phyloP scores from a whole-genome alignment of 192 early-diverging fungal genomes.

The Oehlia diaphana region DNA sequence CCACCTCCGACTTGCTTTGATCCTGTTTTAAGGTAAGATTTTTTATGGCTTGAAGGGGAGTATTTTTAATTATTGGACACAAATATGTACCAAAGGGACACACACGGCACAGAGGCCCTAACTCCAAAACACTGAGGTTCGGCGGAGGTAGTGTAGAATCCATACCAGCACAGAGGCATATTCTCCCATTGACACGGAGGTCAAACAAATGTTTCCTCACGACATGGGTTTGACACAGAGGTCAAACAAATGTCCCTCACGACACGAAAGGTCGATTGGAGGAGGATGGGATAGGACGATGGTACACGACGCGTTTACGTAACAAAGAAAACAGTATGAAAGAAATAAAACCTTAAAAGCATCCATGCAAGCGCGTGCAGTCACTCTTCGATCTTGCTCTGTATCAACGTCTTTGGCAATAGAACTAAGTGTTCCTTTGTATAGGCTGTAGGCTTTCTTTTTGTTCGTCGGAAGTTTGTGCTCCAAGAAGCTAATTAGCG shows the following conservation, averaged over 20 bases:
- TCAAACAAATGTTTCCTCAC: background rate
- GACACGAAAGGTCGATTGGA: background rate
- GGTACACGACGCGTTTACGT: background rate
- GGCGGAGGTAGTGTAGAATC: conserved; percentile 6
- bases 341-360: conserved; percentile 3
- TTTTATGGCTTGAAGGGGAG: background rate
- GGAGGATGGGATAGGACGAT: conserved; percentile 15
- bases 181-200: conserved; percentile 16
- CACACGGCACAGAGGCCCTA: conserved; percentile 7
- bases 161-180: conserved; percentile 10
- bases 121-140: conserved; percentile 16
- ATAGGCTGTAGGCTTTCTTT: conserved; percentile 11
- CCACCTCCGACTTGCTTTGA: background rate
- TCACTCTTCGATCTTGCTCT: background rate
- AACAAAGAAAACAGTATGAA: background rate
- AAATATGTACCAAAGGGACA: background rate
- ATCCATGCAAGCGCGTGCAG: background rate
- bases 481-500: conserved; percentile 4
- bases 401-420: conserved; percentile 3
- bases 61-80: background rate
- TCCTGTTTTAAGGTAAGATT: conserved; percentile 4
- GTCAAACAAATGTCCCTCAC: too few relatives aligned
- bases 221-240: background rate
- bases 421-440: conserved; percentile 12
- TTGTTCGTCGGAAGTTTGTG: conserved; percentile 2